Conservation (phyloP, 345 rosid genomes). For the Lagerstroemia speciosa region DNA sequence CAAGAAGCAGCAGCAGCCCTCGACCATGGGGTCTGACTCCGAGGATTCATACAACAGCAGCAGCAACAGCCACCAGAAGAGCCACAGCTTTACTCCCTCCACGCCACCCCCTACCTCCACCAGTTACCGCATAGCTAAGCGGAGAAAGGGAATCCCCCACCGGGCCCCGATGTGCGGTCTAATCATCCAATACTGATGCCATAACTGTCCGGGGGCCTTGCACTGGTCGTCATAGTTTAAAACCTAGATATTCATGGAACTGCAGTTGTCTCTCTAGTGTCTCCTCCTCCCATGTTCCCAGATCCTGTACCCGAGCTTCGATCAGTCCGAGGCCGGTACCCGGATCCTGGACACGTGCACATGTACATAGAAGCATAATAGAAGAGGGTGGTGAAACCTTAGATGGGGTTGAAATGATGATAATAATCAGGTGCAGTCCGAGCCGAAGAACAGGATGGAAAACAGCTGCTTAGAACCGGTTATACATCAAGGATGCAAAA, state of each 20-base stretch:
- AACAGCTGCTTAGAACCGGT: not conserved
- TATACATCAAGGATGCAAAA: conserved; percentile 16
- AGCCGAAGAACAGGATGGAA: not conserved
- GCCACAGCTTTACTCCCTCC: conserved; percentile 63
- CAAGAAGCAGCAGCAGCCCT: conserved; percentile 8
- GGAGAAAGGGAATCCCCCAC: conserved; percentile 95
- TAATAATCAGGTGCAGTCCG: not conserved
- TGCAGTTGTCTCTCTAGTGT: not conserved
- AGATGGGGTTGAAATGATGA: no score
- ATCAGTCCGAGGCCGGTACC: conserved; percentile 7
- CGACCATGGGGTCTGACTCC: conserved; percentile 41
- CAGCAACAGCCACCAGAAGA: conserved; percentile 16
- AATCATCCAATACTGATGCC: conserved; percentile 52
- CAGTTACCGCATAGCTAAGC: conserved; percentile 43
- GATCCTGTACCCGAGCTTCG: conserved; percentile 9
- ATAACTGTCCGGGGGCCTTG: no score
- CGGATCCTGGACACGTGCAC: not conserved
- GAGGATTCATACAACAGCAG: conserved; percentile 62
- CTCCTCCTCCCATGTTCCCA: not conserved
- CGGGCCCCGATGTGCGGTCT: conserved; percentile 88
- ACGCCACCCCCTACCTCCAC: conserved; percentile 71
- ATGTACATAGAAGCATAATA: not conserved
- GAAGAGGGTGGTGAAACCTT: no score
- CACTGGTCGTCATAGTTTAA: no score
- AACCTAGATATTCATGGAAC: no score